Evolutionary conservation across 371 early-diverging fungal species (phyloP).

Genomic region (Mucor mucedo): DNA sequence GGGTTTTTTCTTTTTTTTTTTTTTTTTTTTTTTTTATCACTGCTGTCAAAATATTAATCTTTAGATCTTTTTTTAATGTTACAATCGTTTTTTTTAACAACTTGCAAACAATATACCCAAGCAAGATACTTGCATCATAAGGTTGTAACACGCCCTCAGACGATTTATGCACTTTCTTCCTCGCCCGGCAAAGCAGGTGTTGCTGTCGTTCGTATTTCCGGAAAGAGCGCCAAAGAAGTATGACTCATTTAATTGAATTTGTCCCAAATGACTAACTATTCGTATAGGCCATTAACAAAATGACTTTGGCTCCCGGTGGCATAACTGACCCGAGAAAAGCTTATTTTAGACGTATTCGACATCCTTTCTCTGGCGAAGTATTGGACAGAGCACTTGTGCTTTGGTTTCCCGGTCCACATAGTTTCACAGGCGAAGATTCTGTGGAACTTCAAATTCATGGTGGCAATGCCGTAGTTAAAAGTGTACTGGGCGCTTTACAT

Average conservation of each 20-base stretch:
- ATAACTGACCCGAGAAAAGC: slow-evolving; percentile 55
- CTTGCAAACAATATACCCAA: not conserved
- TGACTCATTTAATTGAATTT: not conserved
- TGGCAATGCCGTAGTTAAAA: slow-evolving; percentile 71
- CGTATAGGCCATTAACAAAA: slow-evolving; percentile 21
- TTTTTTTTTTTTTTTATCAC: too few species aligned
- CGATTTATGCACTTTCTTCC: slow-evolving; percentile 80
- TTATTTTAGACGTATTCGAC: slow-evolving; percentile 52
- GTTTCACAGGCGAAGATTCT: slow-evolving; percentile 83
- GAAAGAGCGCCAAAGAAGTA: slow-evolving; percentile 61
- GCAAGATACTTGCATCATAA: not conserved
- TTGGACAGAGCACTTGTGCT: slow-evolving; percentile 69
- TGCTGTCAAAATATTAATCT: too few species aligned
- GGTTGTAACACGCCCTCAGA: slow-evolving; percentile 32
- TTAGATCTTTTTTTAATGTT: not conserved
- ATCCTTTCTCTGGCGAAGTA: slow-evolving; percentile 53
- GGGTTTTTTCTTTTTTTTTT: not conserved
- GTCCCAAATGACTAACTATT: not conserved
- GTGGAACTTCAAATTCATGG: slow-evolving; percentile 86
- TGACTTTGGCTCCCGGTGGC: slow-evolving; percentile 18
- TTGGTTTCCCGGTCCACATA: slow-evolving; percentile 75
- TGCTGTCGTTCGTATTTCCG: slow-evolving; percentile 81
- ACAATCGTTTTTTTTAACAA: not conserved
- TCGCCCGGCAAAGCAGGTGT: slow-evolving; percentile 82
- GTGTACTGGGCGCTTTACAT: slow-evolving; percentile 64